Conservation (phyloP, 1,139 yeast genomes). For the Taiozyma sp. region DNA sequence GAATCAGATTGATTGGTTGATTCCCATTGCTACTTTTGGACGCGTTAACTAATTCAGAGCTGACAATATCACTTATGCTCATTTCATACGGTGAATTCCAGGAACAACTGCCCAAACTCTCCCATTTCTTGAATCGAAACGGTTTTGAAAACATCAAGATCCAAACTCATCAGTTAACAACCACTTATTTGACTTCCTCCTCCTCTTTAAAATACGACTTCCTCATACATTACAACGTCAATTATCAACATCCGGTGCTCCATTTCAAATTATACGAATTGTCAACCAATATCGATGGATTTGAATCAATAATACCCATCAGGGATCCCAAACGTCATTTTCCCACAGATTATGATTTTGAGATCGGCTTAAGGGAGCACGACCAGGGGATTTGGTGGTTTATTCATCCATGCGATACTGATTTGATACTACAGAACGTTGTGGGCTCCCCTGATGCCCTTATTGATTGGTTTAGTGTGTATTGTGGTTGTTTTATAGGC, state of each 20-base stretch:
- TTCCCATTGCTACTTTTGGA: too few species aligned
- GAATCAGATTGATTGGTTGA: too few species aligned
- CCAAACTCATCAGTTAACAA: neutral
- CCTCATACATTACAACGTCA: neutral
- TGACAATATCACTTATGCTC: neutral
- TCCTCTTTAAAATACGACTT: neutral
- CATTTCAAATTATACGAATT: neutral
- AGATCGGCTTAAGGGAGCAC: neutral
- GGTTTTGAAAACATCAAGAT: neutral
- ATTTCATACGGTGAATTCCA: neutral
- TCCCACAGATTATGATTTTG: neutral
- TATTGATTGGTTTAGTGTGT: neutral
- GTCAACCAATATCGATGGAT: neutral
- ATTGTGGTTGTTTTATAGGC: neutral
- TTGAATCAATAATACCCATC: neutral
- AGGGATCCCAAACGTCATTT: neutral
- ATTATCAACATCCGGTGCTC: neutral
- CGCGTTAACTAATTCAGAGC: too few species aligned
- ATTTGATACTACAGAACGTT: slow-evolving; percentile 11
- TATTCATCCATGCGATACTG: slow-evolving; percentile 28
- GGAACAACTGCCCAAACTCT: neutral
- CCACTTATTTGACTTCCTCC: neutral
- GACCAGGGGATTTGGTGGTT: slow-evolving; percentile 15
- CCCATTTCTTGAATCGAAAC: neutral
- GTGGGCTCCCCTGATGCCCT: neutral